Evolutionary conservation across 2,329 filamentous ascomycete species (phyloP).

Genomic region (Neocatenulostroma microsporum): DNA sequence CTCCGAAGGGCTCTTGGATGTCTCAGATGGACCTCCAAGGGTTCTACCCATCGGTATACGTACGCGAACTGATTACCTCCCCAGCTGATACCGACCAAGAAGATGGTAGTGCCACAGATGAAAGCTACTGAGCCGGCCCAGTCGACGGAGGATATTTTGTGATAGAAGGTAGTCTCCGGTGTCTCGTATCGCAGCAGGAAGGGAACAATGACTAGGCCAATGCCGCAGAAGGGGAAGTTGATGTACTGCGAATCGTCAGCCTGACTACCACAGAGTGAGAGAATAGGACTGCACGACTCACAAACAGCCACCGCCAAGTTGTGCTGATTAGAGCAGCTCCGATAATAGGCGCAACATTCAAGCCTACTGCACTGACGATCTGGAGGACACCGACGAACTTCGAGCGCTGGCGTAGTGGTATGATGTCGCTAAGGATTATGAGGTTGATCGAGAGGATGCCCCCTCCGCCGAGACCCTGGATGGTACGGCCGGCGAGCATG

Average conservation of each 20-base stretch:
- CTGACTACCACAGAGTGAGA: too few relatives aligned
- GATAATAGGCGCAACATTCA: slow-evolving; percentile 28
- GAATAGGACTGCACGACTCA: too few relatives aligned
- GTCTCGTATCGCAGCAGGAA: slow-evolving; percentile 49
- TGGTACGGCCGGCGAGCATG: slow-evolving; percentile 35
- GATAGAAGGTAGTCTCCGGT: slow-evolving; percentile 9
- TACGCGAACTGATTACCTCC: slow-evolving; percentile 30
- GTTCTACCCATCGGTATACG: too few relatives aligned
- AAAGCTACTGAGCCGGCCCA: slow-evolving; percentile 18
- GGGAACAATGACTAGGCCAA: slow-evolving; percentile 25
- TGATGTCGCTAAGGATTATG: slow-evolving; percentile 37
- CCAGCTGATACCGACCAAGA: slow-evolving; percentile 28
- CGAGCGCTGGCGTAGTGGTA: slow-evolving; percentile 20
- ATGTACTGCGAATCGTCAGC: too few relatives aligned
- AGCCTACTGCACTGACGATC: slow-evolving; percentile 27
- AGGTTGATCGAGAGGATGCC: slow-evolving; percentile 37
- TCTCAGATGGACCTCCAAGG: too few relatives aligned
- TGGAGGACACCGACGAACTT: slow-evolving; percentile 19
- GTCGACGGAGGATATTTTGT: slow-evolving; percentile 17
- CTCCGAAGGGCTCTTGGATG: too few relatives aligned
- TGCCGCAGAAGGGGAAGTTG: slow-evolving; percentile 30
- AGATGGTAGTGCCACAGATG: slow-evolving; percentile 17
- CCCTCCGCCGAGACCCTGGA: slow-evolving; percentile 43
- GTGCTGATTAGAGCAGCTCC: slow-evolving; percentile 21
- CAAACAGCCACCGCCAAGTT: slow-evolving; percentile 31